Evolutionary conservation across 169 alveolate genomes (phyloP), one percentile per base, ranked within the genome.

Genomic region (Eimeria zaria): DNA sequence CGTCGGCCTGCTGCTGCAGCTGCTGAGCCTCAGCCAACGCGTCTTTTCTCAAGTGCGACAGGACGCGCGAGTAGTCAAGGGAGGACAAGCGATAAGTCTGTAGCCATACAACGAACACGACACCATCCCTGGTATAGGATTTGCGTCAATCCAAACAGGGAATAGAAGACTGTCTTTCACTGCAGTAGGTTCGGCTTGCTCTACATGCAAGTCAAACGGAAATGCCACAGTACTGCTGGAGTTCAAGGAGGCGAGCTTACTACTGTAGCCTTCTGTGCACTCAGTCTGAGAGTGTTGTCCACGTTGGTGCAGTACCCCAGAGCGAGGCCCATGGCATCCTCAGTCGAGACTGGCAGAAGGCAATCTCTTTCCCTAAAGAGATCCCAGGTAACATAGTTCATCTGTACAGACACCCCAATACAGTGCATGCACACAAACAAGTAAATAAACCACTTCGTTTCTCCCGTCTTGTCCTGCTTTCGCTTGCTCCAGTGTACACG

Each of bases 301-400:
- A 62, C 48, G 53, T 88, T 44, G 7, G 89, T 60, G 87, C 96
- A 83, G 80, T 93, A 93, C 88, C 89, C 81, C 64, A 83, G 78
- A 1, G 96, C 96, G 67, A 88, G 64, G 58, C 91, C 94, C 89
- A 93, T 44, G 89, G 96, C 96, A 22, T 93, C 96, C n/a, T 80
- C 87, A 18, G 96, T 93, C 36, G 96, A 30, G 48, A 58, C 69
- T n/a, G 96, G 96, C 41, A 81, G 41, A 33, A 93, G 96, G 22
- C 94, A 88, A 36, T 93, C 96, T 48, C 22, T 88, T 18, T 81
- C 87, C 51, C 64, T 41, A 55, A 93, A 93, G 39, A 64, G 94
- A 27, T 83, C 94, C 88, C 90, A 74, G 16, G 96, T 93, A 41
- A 83, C 94, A 74, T 81, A 93, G 80, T 76, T 83, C 88, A 88